Evolutionary conservation across 2,329 filamentous ascomycete species (phyloP), one percentile per base, ranked within the genome.

Genomic region (Epichloe hybrida): DNA sequence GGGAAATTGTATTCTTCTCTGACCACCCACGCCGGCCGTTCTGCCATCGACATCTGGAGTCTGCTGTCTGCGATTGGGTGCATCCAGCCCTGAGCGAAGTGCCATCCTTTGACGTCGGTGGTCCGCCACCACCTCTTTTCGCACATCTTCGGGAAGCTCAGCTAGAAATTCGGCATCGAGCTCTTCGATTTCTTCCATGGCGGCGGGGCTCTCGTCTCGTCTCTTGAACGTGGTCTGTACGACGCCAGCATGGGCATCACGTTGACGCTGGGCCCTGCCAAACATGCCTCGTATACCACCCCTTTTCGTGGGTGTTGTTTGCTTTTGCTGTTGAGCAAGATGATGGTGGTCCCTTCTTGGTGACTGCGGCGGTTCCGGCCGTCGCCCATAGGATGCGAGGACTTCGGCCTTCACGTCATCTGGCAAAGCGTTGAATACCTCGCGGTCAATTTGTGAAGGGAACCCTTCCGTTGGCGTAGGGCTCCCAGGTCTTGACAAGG

Each of bases 401-500:
- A 97, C 73, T 65, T 97, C 93, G 2, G 82, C 80, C 55, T 90
- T 86, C 62, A 98, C 80, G 54, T 95, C 88, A 38, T 85, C 81
- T 0, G 93, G 93, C 1, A 98, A 72, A 1, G 86, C 87, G 41
- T 83, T 79, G 55, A 97, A 84, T 2, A 89, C 86, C 41, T 91
- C 88, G 0, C 81, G 82, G 60, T 98, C 93, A 20, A 97, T 75
- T 58, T 95, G 87, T 0, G 88, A 88, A 31, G 88, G 81, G 1
- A 82, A 84, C 27, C 52, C 36, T 9, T 63, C 62, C 11, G 59
- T 63, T 2, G 66, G 66, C 41, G 68, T 68, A 11, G 71, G 68
- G 53, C 69, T 68, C 38, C 69, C 64, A 0, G 71, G 67, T 42
- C 66, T 67, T 55, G 54, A 61, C 23, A 35, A 56, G 41, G 39